These are phyloP conservation scores for Aciculoconidium aculeatum DNA, from an alignment of 805 yeast species.

Conservation along the genomic window DNA sequence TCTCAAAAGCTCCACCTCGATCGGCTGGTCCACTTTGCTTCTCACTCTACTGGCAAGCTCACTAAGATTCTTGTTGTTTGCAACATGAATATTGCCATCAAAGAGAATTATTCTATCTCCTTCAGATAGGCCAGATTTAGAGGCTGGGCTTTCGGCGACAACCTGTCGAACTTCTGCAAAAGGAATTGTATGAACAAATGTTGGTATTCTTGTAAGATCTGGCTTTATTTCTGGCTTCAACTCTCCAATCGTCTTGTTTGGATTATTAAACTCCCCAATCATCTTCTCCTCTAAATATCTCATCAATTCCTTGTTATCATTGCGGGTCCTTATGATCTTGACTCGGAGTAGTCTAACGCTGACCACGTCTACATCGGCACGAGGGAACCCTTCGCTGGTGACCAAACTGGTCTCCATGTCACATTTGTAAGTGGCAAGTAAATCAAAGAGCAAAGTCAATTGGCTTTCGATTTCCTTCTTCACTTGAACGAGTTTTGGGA, in stretches of 20 bases:
- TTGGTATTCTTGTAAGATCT: neutral
- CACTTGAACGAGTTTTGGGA: conserved; percentile 20
- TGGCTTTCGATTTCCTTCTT: conserved; percentile 36
- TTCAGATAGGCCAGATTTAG: conserved; percentile 41
- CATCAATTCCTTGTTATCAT: conserved; percentile 56
- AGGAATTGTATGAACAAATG: conserved; percentile 24
- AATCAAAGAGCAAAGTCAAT: conserved; percentile 29
- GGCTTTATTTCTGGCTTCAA: conserved; percentile 2
- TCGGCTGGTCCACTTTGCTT: conserved; percentile 23
- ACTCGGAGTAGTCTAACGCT: conserved; percentile 55
- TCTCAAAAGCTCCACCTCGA: conserved; percentile 29
- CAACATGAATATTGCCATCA: conserved; percentile 45
- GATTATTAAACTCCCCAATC: conserved; percentile 33
- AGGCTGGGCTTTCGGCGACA: conserved; percentile 51
- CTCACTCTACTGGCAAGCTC: conserved; percentile 41
- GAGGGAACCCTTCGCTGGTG: conserved; percentile 76
- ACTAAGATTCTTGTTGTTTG: conserved; percentile 48
- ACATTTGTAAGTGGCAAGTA: conserved; percentile 41
- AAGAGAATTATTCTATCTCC: conserved; percentile 53
- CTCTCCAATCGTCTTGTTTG: neutral
- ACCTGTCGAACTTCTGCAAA: conserved; percentile 54
- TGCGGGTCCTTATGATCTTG: conserved; percentile 59
- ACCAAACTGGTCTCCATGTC: conserved; percentile 63
- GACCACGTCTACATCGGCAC: conserved; percentile 77
- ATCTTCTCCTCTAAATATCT: conserved; percentile 43